These are phyloP conservation scores for Solanum acaule DNA, from an alignment of 257 asterid species.

Conservation along the genomic window DNA sequence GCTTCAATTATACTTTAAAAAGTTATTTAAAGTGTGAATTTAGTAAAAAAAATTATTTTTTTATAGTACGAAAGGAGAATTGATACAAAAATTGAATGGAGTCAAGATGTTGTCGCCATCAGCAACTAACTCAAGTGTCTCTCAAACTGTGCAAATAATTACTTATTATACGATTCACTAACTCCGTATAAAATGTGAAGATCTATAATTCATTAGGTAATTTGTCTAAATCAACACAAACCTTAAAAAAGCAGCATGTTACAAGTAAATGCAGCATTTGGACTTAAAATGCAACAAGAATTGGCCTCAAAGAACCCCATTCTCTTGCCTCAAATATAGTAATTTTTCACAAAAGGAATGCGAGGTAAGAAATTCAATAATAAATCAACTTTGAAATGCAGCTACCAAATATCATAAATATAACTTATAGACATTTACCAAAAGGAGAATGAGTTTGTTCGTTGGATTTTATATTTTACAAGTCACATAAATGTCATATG, in stretches of 20 bases:
- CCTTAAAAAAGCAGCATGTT: too few relatives aligned
- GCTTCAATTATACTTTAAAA: too few relatives aligned
- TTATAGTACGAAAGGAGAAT: neutral
- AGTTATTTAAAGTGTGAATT: too few relatives aligned
- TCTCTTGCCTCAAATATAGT: neutral
- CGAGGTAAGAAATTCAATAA: neutral
- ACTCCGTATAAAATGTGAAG: neutral
- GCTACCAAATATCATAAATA: too few relatives aligned
- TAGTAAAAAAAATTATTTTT: too few relatives aligned
- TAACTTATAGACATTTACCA: too few relatives aligned
- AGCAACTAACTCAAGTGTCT: neutral
- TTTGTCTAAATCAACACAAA: neutral
- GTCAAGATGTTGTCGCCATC: neutral
- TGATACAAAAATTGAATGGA: neutral
- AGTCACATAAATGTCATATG: too few relatives aligned
- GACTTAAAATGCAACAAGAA: too few relatives aligned
- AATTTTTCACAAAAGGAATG: neutral
- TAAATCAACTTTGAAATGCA: too few relatives aligned
- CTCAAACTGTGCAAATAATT: neutral
- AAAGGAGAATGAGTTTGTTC: too few relatives aligned
- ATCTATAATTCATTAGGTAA: neutral
- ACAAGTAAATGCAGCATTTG: too few relatives aligned
- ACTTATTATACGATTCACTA: neutral
- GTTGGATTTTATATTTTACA: too few relatives aligned
- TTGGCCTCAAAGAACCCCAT: neutral